Evolutionary conservation across 352 stramenopile genomes (phyloP).

Genomic region (Nothophytophthora sp.): DNA sequence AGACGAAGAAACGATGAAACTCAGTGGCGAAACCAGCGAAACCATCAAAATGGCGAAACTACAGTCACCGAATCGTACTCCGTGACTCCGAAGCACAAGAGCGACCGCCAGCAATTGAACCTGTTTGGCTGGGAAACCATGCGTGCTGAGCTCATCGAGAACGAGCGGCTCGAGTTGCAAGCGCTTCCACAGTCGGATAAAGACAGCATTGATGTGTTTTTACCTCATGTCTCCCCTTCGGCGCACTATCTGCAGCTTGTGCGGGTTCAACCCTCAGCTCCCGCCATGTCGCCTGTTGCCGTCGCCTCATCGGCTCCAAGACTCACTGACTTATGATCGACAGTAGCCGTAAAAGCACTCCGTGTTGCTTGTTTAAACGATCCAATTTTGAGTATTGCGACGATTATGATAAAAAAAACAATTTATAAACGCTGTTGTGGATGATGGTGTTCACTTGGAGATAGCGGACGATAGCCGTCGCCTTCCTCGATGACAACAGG

Average conservation of each 20-base stretch:
- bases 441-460: slow-evolving; percentile 22
- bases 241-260: slow-evolving; percentile 23
- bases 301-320: slow-evolving; percentile 14
- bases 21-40: slow-evolving; percentile 6
- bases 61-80: slow-evolving; percentile 5
- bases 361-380: no score
- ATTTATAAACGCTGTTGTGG: neutral
- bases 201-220: no score
- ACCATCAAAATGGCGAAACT: slow-evolving; percentile 10
- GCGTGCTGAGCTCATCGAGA: slow-evolving; percentile 41
- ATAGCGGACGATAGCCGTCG: slow-evolving; percentile 40
- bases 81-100: slow-evolving; percentile 20
- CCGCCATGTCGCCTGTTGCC: slow-evolving; percentile 19
- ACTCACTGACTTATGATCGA: slow-evolving; percentile 19
- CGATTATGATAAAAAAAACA: no score
- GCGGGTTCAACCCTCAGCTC: slow-evolving; percentile 12
- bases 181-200: no score
- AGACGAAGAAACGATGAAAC: slow-evolving; percentile 10
- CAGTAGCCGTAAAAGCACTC: no score
- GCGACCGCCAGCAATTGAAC: slow-evolving; percentile 21
- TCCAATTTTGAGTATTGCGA: no score
- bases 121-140: slow-evolving; percentile 51
- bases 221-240: slow-evolving; percentile 11
- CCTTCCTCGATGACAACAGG: slow-evolving; percentile 28
- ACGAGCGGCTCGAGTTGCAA: slow-evolving; percentile 30